These are phyloP conservation scores for Malassezia obtusa DNA, from an alignment of 1,284 basidiomycete species.

Conservation along the genomic window DNA sequence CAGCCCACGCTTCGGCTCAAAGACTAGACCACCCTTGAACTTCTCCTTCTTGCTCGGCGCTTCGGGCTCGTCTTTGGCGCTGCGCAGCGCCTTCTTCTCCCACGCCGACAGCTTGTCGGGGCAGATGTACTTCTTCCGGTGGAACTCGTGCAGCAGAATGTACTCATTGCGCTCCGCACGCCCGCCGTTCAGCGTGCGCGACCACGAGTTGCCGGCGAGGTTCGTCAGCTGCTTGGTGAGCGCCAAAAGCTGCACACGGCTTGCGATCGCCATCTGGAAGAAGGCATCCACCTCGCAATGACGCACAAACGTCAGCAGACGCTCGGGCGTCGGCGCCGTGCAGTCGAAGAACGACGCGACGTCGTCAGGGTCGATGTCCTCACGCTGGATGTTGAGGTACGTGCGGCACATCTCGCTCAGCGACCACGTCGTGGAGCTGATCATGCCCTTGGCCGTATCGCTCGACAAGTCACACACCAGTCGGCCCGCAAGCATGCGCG, in stretches of 20 bases:
- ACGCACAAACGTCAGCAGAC: constrained; percentile 73
- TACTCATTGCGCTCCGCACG: constrained; percentile 98
- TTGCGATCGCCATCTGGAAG: constrained; percentile 88
- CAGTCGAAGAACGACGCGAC: constrained; percentile 82
- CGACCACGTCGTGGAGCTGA: constrained; percentile 83
- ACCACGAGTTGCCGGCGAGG: constrained; percentile 94
- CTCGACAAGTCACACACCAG: constrained; percentile 85
- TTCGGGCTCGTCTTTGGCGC: constrained; percentile 6
- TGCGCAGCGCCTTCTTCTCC: constrained; percentile 36
- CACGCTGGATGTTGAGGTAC: constrained; percentile 62
- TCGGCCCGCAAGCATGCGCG: constrained; percentile 73
- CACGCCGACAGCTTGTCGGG: constrained; percentile 83
- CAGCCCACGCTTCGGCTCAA: constrained; percentile 87
- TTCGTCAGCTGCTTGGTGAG: constrained; percentile 89
- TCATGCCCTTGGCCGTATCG: constrained; percentile 72
- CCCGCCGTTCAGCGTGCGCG: constrained; percentile 53
- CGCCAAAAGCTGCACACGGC: constrained; percentile 77
- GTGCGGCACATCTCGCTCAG: constrained; percentile 75
- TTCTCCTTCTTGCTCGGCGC: constrained; percentile 60
- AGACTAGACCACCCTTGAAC: constrained; percentile 96
- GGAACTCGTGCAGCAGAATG: constrained; percentile 96
- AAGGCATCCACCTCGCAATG: constrained; percentile 89
- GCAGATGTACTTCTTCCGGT: constrained; percentile 86
- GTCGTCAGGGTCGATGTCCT: constrained; percentile 79
- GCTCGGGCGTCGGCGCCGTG: constrained; percentile 65